phyloP scores from a whole-genome alignment of 2,329 filamentous ascomycete genomes.

The Onygenales sp. region DNA sequence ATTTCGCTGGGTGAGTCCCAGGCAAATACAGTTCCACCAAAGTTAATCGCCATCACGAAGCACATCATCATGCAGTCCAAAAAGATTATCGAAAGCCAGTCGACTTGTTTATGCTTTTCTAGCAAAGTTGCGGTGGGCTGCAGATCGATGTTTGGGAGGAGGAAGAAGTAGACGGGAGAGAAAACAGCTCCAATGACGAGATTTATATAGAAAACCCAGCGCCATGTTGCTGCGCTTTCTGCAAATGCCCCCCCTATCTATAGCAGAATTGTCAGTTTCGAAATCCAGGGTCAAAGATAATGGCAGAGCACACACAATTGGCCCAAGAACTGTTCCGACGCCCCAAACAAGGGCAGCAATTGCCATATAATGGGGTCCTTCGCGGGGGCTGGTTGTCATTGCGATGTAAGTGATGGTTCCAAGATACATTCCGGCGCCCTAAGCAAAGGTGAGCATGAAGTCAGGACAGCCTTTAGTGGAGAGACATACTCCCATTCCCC shows the following conservation, averaged over 20 bases:
- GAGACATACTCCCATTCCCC: too few species aligned
- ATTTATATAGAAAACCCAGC: slow-evolving; percentile 44
- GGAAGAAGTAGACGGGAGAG: slow-evolving; percentile 34
- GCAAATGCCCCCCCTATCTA: slow-evolving; percentile 27
- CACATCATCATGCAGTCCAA: slow-evolving; percentile 29
- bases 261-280: too few species aligned
- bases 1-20: slow-evolving; percentile 41
- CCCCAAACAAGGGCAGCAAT: slow-evolving; percentile 28
- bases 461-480: too few species aligned
- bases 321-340: slow-evolving; percentile 28
- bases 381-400: slow-evolving; percentile 27
- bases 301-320: slow-evolving; percentile 12
- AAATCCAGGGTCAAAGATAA: too few species aligned
- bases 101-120: slow-evolving; percentile 24
- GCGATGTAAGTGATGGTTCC: slow-evolving; percentile 10
- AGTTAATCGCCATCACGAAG: slow-evolving; percentile 40
- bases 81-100: slow-evolving; percentile 37
- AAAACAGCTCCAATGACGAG: slow-evolving; percentile 36
- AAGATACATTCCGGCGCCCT: slow-evolving; percentile 23
- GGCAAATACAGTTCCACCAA: slow-evolving; percentile 40
- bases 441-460: too few species aligned
- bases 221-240: slow-evolving; percentile 21
- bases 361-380: slow-evolving; percentile 35
- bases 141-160: slow-evolving; percentile 25
- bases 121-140: slow-evolving; percentile 13